phyloP scores from a whole-genome alignment of 2,329 filamentous ascomycete species.

The Lecanosticta acicola region DNA sequence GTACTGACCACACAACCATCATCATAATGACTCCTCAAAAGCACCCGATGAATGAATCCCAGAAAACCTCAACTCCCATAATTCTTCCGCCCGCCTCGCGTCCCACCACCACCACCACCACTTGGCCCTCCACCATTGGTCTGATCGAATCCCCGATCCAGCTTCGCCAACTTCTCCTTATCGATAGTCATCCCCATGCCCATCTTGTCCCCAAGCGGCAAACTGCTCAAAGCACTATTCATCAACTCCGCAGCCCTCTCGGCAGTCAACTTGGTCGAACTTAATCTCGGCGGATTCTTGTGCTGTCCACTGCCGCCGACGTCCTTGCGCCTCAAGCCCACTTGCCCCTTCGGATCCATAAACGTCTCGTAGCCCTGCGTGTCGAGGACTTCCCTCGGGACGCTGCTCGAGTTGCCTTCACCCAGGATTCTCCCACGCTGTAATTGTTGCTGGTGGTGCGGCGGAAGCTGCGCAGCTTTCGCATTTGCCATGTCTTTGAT shows the following conservation, averaged over 20 bases:
- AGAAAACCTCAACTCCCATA: not conserved
- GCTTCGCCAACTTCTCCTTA: constrained; percentile 41
- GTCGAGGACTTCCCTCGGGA: constrained; percentile 45
- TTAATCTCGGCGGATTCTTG: constrained; percentile 12
- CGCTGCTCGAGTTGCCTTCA: too few species aligned
- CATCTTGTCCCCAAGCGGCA: constrained; percentile 37
- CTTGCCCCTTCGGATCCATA: constrained; percentile 45
- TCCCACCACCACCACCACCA: not conserved
- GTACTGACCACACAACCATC: too few species aligned
- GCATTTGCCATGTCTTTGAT: constrained; percentile 54
- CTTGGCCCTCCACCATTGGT: not conserved
- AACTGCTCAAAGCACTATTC: constrained; percentile 43
- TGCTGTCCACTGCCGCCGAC: too few species aligned
- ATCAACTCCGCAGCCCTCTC: constrained; percentile 44
- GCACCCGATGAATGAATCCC: too few species aligned
- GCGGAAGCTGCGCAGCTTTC: constrained; percentile 1
- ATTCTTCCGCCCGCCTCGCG: not conserved
- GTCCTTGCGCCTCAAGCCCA: constrained; percentile 42
- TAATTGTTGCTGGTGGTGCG: too few species aligned
- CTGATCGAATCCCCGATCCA: constrained; percentile 37
- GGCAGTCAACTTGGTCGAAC: constrained; percentile 30
- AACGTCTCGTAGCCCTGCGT: constrained; percentile 48
- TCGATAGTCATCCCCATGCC: constrained; percentile 27
- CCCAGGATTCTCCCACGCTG: too few species aligned
- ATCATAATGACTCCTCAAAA: too few species aligned